Evolutionary conservation across 78 protist genomes (phyloP).

Genomic region (Paulinella micropora): DNA sequence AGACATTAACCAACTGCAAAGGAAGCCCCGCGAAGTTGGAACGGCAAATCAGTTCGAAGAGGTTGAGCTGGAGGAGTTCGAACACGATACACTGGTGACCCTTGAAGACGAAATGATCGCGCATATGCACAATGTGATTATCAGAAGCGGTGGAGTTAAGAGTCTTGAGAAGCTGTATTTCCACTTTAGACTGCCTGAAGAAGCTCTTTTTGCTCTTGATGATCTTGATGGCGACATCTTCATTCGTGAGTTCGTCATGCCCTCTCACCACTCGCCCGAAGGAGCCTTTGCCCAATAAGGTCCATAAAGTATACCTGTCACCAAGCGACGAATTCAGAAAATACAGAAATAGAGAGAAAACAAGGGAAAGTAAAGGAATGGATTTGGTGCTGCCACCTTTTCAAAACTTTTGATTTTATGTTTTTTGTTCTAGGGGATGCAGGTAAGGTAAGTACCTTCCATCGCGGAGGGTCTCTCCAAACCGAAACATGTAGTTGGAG

Average conservation of each 20-base stretch:
- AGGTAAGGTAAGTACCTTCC: too few species aligned
- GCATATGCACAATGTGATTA: conserved; percentile 48
- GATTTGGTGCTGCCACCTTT: too few species aligned
- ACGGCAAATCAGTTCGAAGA: conserved; percentile 63
- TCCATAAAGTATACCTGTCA: too few species aligned
- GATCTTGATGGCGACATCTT: conserved; percentile 74
- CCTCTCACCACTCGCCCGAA: conserved; percentile 80
- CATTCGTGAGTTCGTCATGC: conserved; percentile 20
- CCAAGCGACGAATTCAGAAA: too few species aligned
- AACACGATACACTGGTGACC: conserved; percentile 74
- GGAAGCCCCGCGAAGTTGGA: conserved; percentile 64
- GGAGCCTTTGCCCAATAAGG: conserved; percentile 87
- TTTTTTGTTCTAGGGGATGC: too few species aligned
- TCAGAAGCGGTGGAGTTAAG: not conserved
- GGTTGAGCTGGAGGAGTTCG: conserved; percentile 73
- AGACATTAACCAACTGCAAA: conserved; percentile 59
- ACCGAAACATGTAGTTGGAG: too few species aligned
- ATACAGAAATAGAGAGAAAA: too few species aligned
- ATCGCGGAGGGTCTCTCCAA: too few species aligned
- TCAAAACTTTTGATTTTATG: too few species aligned
- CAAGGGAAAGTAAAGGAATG: too few species aligned
- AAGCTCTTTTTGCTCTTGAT: conserved; percentile 66
- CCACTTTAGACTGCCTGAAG: conserved; percentile 51
- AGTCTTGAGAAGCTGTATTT: conserved; percentile 43
- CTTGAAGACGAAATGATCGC: conserved; percentile 49